Evolutionary conservation across 202 grass and related monocot genomes (phyloP).

Genomic region (Panicum hallii): DNA sequence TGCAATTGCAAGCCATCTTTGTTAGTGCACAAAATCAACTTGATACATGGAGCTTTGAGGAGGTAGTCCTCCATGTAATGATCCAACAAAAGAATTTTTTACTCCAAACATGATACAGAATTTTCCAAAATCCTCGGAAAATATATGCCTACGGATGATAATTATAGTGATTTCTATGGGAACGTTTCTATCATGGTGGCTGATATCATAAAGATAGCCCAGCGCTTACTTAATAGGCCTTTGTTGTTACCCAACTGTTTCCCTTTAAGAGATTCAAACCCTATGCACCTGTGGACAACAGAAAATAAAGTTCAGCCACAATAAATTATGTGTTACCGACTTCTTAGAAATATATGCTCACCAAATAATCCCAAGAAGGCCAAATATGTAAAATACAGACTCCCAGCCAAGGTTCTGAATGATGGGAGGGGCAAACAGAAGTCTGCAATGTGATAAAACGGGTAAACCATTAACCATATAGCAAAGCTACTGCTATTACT

Average conservation of each 20-base stretch:
- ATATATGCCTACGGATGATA: slow-evolving; percentile 23
- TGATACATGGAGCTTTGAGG: slow-evolving; percentile 12
- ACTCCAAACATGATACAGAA: slow-evolving; percentile 14
- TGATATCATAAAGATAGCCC: slow-evolving; percentile 40
- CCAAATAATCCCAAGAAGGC: slow-evolving; percentile 93
- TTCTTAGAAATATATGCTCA: slow-evolving; percentile 54
- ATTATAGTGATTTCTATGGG: slow-evolving; percentile 16
- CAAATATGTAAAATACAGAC: slow-evolving; percentile 95
- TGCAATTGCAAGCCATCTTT: slow-evolving; percentile 24
- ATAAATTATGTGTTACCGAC: slow-evolving; percentile 33
- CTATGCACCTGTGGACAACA: slow-evolving; percentile 67
- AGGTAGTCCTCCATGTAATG: slow-evolving; percentile 15
- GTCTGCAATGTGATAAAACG: slow-evolving; percentile 62
- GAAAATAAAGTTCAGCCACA: slow-evolving; percentile 37
- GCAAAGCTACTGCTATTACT: slow-evolving; percentile 17
- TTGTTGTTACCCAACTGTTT: slow-evolving; percentile 49
- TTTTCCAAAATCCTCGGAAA: slow-evolving; percentile 29
- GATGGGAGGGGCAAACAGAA: slow-evolving; percentile 88
- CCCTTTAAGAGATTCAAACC: slow-evolving; percentile 89
- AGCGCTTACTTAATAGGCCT: slow-evolving; percentile 63
- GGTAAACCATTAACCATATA: slow-evolving; percentile 9
- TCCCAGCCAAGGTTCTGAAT: slow-evolving; percentile 96
- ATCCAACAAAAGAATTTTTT: slow-evolving; percentile 18
- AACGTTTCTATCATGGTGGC: slow-evolving; percentile 29
- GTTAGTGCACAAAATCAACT: slow-evolving; percentile 37